Evolutionary conservation across 495 filamentous ascomycete species (phyloP), one percentile per base, ranked within the genome.

Genomic region (Hypoxylon rickii): DNA sequence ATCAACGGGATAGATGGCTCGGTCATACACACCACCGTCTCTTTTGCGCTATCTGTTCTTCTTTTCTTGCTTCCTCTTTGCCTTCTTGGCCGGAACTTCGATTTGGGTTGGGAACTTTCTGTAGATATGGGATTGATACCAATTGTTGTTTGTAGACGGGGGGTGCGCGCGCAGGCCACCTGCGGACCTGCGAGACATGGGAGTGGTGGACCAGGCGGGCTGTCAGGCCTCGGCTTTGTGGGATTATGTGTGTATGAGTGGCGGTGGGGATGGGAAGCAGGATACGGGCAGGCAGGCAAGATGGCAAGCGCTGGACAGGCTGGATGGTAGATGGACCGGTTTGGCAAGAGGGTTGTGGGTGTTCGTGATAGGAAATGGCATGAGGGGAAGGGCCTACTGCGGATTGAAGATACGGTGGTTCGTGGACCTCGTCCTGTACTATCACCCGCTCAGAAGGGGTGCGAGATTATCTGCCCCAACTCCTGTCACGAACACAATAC

Each of bases 71-170:
- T 37, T 58, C 48, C 52, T 24, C 7, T 63, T 54, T 58, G 26
- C 44, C 34, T 54, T 36, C 11, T 42, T 34, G 48, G 37, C 12
- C 15, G 42, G 46, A 46, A 46, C 20, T 63, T 20, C 38, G 44
- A 29, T 18, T 36, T 36, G 29, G 43, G 24, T 10, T 16, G 41
- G 42, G 33, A 29, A 29, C 10, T 29, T 36, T 63, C 19, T 63
- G 59, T 63, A 63, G 53, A 63, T 50, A 53, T 18, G 38, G 59
- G 44, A 57, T 63, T 63, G 59, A 63, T 63, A 63, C 59, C 59
- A 62, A 49, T 63, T 48, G 31, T 39, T 58, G 37, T 48, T 63
- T 63, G 48, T 63, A 57, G 52, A 63, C 41, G 10, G 36, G 46
- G 24, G 24, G n/a, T n/a, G n/a, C n/a, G n/a, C 39, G 31, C 47